Evolutionary conservation across 2,329 filamentous ascomycete species (phyloP).

Genomic region (Alternaria brassicicola): DNA sequence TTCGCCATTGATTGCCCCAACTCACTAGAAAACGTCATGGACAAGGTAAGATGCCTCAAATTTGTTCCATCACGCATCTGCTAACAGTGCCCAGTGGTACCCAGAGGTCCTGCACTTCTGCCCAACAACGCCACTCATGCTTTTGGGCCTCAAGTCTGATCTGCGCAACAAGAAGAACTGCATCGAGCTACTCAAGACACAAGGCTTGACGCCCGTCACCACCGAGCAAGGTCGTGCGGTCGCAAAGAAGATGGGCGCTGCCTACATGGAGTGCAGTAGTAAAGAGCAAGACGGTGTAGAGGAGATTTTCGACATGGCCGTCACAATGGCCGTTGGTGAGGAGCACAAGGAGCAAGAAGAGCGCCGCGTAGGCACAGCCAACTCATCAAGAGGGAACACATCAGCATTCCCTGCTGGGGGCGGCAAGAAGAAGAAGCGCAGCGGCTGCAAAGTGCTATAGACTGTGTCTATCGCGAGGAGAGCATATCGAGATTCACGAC

Average conservation of each 20-base stretch:
- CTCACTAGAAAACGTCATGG: conserved; percentile 96
- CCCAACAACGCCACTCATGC: conserved; percentile 92
- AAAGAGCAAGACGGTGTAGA: conserved; percentile 97
- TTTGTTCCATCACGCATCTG: background rate
- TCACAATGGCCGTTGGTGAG: conserved; percentile 86
- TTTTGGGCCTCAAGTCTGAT: conserved; percentile 96
- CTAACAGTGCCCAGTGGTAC: conserved; percentile 78
- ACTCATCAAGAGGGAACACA: conserved; percentile 23
- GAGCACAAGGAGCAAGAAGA: conserved; percentile 51
- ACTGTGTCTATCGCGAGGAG: conserved; percentile 24
- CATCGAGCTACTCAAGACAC: conserved; percentile 98
- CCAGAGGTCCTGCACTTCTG: conserved; percentile 99
- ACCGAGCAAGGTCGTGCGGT: conserved; percentile 86
- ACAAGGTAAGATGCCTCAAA: conserved; percentile 73
- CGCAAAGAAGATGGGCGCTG: conserved; percentile 89
- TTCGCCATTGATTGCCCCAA: conserved; percentile 99
- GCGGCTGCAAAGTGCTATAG: conserved; percentile 50
- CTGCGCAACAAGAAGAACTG: conserved; percentile 94
- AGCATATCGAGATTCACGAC: conserved; percentile 46
- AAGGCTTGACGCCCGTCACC: conserved; percentile 93
- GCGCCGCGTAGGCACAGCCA: conserved; percentile 15
- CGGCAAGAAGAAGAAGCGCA: conserved; percentile 49
- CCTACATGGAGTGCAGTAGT: conserved; percentile 98
- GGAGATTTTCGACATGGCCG: conserved; percentile 92
- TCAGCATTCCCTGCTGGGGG: conserved; percentile 33